A percentile compares a stretch with the other conserved stretches of the same genome.
Conservation (phyloP, 345 rosid genomes). For the Fremontodendron californicum region DNA sequence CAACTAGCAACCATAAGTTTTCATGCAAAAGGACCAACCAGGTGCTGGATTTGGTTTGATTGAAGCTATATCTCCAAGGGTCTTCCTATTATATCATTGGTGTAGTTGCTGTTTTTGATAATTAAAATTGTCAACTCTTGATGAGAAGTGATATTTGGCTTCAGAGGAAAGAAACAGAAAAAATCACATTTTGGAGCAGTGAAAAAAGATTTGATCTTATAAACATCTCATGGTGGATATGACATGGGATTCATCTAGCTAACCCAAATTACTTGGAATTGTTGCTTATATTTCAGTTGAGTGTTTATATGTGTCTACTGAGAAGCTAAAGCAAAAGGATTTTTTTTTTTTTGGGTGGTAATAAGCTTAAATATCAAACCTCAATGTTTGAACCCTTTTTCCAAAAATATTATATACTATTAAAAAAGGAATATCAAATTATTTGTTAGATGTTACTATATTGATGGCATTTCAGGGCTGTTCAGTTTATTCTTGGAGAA, state of each 20-base stretch:
- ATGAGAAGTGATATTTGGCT: background rate
- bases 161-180: background rate
- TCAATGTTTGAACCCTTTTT: background rate
- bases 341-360: background rate
- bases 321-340: background rate
- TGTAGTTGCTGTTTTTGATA: background rate
- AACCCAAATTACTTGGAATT: background rate
- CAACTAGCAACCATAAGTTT: background rate
- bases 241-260: background rate
- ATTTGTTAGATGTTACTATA: background rate
- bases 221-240: background rate
- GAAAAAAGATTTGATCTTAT: background rate
- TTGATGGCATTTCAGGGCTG: background rate
- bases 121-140: background rate
- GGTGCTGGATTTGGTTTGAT: background rate
- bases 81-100: background rate
- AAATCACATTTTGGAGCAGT: background rate
- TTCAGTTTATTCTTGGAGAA: conserved; percentile 2
- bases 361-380: background rate
- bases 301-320: background rate
- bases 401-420: background rate
- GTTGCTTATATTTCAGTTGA: background rate
- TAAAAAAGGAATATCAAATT: background rate
- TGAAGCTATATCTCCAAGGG: background rate
- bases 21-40: background rate